Evolutionary conservation across 2,329 filamentous ascomycete species (phyloP).

Genomic region (Lachnellula suecica): DNA sequence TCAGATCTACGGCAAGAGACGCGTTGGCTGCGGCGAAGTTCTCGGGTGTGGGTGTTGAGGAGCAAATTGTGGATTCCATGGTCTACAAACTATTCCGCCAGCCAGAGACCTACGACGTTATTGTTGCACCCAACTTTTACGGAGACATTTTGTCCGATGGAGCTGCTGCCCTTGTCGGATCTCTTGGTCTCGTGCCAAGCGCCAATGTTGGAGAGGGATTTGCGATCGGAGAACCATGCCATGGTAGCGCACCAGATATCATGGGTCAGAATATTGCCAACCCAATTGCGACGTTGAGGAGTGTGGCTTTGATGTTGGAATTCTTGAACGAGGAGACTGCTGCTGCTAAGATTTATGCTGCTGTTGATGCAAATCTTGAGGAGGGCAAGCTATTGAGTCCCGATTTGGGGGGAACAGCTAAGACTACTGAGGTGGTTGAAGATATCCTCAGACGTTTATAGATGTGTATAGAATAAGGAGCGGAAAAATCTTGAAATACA

Average conservation of each 20-base stretch:
- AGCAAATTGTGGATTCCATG: conserved; percentile 99
- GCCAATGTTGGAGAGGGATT: conserved; percentile 95
- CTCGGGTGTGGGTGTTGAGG: conserved; percentile 70
- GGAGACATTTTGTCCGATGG: conserved; percentile 96
- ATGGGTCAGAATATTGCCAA: conserved; percentile 91
- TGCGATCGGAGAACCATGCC: conserved; percentile 96
- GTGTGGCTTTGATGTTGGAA: conserved; percentile 92
- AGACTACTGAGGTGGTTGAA: conserved; percentile 80
- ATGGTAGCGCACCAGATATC: conserved; percentile 94
- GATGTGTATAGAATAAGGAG: conserved; percentile 10
- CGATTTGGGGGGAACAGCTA: conserved; percentile 85
- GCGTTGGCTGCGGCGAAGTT: conserved; percentile 70
- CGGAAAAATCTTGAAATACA: not conserved
- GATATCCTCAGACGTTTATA: conserved; percentile 85
- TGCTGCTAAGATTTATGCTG: conserved; percentile 85
- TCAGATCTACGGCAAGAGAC: conserved; percentile 75
- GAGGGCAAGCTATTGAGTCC: conserved; percentile 82
- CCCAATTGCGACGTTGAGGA: conserved; percentile 91
- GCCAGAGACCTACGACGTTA: conserved; percentile 92
- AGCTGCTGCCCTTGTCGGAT: conserved; percentile 89
- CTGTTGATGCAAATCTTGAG: conserved; percentile 86
- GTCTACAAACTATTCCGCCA: conserved; percentile 99
- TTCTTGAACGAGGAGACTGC: conserved; percentile 87
- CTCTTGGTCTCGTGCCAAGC: conserved; percentile 85
- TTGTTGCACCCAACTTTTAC: conserved; percentile 96